Percentiles rank a stretch among this genome's conserved stretches.
Evolutionary conservation across 1,139 yeast genomes (phyloP).

Genomic region (Taphrina pruni): DNA sequence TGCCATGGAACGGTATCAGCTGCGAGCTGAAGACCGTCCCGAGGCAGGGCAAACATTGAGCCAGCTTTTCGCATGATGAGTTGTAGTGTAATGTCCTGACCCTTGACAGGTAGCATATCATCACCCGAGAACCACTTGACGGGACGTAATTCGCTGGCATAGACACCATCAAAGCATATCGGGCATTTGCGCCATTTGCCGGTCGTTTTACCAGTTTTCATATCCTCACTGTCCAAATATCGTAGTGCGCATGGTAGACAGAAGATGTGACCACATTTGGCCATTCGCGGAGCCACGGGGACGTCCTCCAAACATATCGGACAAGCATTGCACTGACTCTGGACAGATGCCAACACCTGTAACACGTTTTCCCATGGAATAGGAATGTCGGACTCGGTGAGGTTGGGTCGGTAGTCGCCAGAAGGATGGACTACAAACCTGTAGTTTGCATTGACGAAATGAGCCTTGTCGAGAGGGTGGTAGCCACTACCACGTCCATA

Average conservation of each 20-base stretch:
- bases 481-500: constrained; percentile 46
- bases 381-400: constrained; percentile 75
- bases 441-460: constrained; percentile 83
- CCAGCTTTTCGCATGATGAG: constrained; percentile 74
- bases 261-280: constrained; percentile 89
- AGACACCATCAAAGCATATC: constrained; percentile 72
- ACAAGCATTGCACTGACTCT: constrained; percentile 64
- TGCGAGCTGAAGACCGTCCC: constrained; percentile 48
- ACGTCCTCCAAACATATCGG: constrained; percentile 89
- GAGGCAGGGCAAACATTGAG: constrained; percentile 69
- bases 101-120: constrained; percentile 68
- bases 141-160: constrained; percentile 67
- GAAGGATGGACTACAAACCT: constrained; percentile 75
- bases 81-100: constrained; percentile 65
- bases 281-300: constrained; percentile 92
- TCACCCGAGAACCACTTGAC: constrained; percentile 66
- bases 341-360: constrained; percentile 74
- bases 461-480: constrained; percentile 66
- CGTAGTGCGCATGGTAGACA: constrained; percentile 82
- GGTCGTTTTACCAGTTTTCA: constrained; percentile 42
- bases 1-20: constrained; percentile 48
- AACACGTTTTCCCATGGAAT: constrained; percentile 67
- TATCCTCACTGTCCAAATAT: constrained; percentile 58
- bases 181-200: constrained; percentile 77
- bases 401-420: constrained; percentile 63